Conservation (phyloP, 441 rosid genomes). For the Erodium texanum region DNA sequence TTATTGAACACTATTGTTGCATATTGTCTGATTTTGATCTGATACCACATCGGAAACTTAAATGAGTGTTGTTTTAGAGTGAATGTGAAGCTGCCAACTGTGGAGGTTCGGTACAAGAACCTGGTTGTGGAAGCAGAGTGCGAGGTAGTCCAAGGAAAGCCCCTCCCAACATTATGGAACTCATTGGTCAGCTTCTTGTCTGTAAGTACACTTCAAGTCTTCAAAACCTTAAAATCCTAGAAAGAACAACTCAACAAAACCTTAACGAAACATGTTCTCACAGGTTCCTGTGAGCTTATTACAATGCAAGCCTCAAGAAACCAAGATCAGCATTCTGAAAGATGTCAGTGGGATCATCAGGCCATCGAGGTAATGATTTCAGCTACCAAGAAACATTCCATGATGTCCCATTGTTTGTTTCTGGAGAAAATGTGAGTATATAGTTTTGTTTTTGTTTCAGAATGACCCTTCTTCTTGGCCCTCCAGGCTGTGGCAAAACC, state of each 20-base stretch:
- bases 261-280: background rate
- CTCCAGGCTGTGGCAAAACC: slow-evolving; percentile 74
- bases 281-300: slow-evolving; percentile 15
- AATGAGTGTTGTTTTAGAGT: slow-evolving; percentile 27
- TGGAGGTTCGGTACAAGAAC: slow-evolving; percentile 46
- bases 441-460: slow-evolving; percentile 23
- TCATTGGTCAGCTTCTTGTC: slow-evolving; percentile 22
- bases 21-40: no score
- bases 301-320: slow-evolving; percentile 14
- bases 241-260: background rate
- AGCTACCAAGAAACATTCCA: background rate
- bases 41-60: background rate
- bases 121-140: slow-evolving; percentile 43
- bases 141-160: slow-evolving; percentile 40
- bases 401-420: no score
- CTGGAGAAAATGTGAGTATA: no score
- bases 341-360: slow-evolving; percentile 39
- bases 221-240: background rate
- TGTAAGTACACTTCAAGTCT: slow-evolving; percentile 28
- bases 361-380: slow-evolving; percentile 33
- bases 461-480: slow-evolving; percentile 58
- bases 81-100: slow-evolving; percentile 33
- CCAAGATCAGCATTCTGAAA: slow-evolving; percentile 35
- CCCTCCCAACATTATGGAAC: slow-evolving; percentile 56
- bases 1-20: no score